These are phyloP conservation scores for Sordariomycetes sp. DNA, from an alignment of 2,329 filamentous ascomycete species.

Conservation along the genomic window DNA sequence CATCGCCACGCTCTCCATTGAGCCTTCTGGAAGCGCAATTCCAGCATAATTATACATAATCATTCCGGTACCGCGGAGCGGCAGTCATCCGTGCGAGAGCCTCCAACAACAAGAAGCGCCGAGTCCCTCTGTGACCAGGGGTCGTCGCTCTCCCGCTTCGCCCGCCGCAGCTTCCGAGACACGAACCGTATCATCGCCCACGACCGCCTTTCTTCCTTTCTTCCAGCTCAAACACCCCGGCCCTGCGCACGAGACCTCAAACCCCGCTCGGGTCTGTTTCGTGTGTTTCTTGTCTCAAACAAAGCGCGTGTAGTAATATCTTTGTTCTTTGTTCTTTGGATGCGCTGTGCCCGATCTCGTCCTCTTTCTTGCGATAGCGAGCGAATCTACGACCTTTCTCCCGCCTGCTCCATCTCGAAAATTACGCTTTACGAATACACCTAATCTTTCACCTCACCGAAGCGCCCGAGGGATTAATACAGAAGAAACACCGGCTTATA, in stretches of 20 bases:
- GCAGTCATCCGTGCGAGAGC: neutral
- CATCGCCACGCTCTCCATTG: neutral
- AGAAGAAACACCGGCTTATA: neutral
- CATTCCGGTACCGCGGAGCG: neutral
- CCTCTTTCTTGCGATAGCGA: neutral
- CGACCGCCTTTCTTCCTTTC: neutral
- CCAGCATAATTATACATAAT: neutral
- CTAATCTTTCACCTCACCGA: neutral
- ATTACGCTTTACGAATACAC: neutral
- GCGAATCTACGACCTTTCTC: neutral
- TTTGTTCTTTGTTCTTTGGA: neutral
- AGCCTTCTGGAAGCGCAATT: neutral
- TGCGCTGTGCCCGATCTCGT: neutral
- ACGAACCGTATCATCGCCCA: neutral
- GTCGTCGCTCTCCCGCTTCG: neutral
- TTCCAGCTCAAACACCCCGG: neutral
- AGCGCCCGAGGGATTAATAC: neutral
- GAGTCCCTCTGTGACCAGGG: conserved; percentile 2
- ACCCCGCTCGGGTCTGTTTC: neutral
- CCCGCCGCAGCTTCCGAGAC: conserved; percentile 2
- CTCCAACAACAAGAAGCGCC: neutral
- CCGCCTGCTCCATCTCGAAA: neutral
- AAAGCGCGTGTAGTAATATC: neutral
- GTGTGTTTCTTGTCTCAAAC: neutral
- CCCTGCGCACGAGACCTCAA: neutral